Conservation (phyloP, 768 basidiomycete genomes). For the Holtermanniella nyarrowii region DNA sequence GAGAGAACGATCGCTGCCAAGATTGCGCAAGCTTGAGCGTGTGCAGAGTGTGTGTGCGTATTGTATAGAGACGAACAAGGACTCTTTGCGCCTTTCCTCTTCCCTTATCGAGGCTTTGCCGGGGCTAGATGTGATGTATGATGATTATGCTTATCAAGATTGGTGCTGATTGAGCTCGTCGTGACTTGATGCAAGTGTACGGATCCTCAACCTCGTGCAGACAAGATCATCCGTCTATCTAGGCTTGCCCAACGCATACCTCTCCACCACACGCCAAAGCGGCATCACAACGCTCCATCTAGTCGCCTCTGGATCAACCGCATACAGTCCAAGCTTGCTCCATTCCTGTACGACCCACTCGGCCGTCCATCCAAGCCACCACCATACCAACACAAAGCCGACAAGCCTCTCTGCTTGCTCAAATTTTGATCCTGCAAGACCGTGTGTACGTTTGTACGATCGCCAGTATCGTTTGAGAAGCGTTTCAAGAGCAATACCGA, state of each 20-base stretch:
- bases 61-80: too few species aligned
- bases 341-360: slow-evolving; percentile 23
- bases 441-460: slow-evolving; percentile 1
- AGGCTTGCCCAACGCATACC: too few species aligned
- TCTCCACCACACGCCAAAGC: neutral
- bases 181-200: too few species aligned
- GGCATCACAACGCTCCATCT: neutral
- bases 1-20: slow-evolving; percentile 37
- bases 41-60: too few species aligned
- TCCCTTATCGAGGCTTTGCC: too few species aligned
- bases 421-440: slow-evolving; percentile 13
- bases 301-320: neutral
- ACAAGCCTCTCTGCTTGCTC: slow-evolving; percentile 16
- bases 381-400: slow-evolving; percentile 29
- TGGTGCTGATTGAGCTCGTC: too few species aligned
- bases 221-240: too few species aligned
- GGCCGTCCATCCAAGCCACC: slow-evolving; percentile 29
- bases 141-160: too few species aligned
- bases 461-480: slow-evolving; percentile 20
- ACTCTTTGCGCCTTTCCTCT: too few species aligned
- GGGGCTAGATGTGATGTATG: too few species aligned
- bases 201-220: too few species aligned
- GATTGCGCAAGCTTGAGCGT: slow-evolving; percentile 40
- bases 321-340: slow-evolving; percentile 16
- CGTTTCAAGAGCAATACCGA: slow-evolving; percentile 24